A percentile compares a stretch with the other conserved stretches of the same genome.
Conservation (phyloP, 768 basidiomycete genomes). For the Boletus reticuloceps region DNA sequence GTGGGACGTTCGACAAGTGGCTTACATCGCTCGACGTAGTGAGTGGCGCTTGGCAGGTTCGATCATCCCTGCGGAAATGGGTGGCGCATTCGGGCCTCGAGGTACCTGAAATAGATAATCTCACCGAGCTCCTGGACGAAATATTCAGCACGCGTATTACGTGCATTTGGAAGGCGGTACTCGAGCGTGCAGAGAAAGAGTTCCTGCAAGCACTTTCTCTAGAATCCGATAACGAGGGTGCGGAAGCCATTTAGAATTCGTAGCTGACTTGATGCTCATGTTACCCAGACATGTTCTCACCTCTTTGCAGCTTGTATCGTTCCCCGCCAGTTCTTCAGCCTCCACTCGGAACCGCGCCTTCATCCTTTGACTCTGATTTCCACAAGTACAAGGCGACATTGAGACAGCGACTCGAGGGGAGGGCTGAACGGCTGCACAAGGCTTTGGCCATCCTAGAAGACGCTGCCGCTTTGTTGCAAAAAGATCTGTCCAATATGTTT, state of each 20-base stretch:
- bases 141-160: slow-evolving; percentile 53
- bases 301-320: slow-evolving; percentile 55
- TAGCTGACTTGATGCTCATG: slow-evolving; percentile 10
- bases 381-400: slow-evolving; percentile 60
- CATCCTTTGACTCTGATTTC: slow-evolving; percentile 44
- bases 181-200: slow-evolving; percentile 42
- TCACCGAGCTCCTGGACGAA: slow-evolving; percentile 50
- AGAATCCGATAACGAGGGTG: slow-evolving; percentile 17
- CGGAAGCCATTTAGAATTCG: slow-evolving; percentile 1
- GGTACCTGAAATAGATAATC: slow-evolving; percentile 41
- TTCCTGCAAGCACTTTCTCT: slow-evolving; percentile 44
- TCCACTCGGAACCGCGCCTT: slow-evolving; percentile 37
- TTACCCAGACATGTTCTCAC: slow-evolving; percentile 43
- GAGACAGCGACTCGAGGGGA: slow-evolving; percentile 60
- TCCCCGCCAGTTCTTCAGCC: slow-evolving; percentile 47
- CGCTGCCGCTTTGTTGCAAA: slow-evolving; percentile 54
- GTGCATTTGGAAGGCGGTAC: slow-evolving; percentile 54
- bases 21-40: slow-evolving; percentile 56
- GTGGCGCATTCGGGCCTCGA: slow-evolving; percentile 43
- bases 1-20: slow-evolving; percentile 51
- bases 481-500: slow-evolving; percentile 51
- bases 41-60: slow-evolving; percentile 71
- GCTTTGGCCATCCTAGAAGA: slow-evolving; percentile 59
- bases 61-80: slow-evolving; percentile 50
- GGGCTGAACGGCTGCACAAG: slow-evolving; percentile 59